phyloP scores from a whole-genome alignment of 345 rosid species.

The Brassica incana region DNA sequence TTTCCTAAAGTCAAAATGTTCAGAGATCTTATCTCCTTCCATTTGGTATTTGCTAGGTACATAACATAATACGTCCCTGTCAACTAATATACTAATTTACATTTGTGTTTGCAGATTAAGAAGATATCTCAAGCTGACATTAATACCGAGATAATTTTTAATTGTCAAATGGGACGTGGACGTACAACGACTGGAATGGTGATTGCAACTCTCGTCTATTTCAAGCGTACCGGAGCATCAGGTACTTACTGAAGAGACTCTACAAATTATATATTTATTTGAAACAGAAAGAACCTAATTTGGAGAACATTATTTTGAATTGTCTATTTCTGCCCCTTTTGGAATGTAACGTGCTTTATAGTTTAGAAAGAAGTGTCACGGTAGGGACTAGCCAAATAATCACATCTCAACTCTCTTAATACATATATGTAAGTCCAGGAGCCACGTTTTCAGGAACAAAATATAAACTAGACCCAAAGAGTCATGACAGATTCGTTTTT shows the following conservation, averaged over 20 bases:
- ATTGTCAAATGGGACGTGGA: slow-evolving; percentile 99
- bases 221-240: slow-evolving; percentile 84
- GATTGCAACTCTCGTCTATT: slow-evolving; percentile 86
- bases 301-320: slow-evolving; percentile 8
- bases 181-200: slow-evolving; percentile 99
- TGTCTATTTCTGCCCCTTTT: not conserved
- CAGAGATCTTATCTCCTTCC: slow-evolving; percentile 13
- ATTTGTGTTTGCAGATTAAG: slow-evolving; percentile 58
- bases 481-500: slow-evolving; percentile 5
- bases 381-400: not conserved
- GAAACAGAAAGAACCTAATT: not conserved
- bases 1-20: slow-evolving; percentile 4
- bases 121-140: slow-evolving; percentile 78
- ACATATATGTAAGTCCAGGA: slow-evolving; percentile 12
- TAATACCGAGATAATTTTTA: slow-evolving; percentile 74
- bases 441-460: slow-evolving; percentile 6
- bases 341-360: not conserved
- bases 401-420: slow-evolving; percentile 8
- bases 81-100: not conserved
- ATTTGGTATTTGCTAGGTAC: slow-evolving; percentile 19
- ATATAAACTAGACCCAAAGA: not conserved
- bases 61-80: not conserved
- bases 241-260: slow-evolving; percentile 47
- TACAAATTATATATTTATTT: not conserved
- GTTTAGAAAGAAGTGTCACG: slow-evolving; percentile 17